phyloP scores from a whole-genome alignment of 2,329 filamentous ascomycete genomes.

The Arthrinium phaeospermum region DNA sequence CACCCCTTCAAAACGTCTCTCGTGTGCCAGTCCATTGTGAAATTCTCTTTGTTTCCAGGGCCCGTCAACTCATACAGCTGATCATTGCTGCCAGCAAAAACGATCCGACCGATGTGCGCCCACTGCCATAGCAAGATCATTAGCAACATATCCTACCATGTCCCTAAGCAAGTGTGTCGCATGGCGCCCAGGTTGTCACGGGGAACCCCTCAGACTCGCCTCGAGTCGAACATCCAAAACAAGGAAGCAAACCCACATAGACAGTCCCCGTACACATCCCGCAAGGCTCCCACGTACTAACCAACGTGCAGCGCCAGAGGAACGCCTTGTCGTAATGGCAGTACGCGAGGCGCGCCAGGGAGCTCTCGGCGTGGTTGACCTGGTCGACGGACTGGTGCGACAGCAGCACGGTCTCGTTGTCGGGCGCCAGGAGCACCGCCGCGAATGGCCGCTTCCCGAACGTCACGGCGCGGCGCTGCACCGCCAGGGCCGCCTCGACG shows the following conservation, averaged over 20 bases:
- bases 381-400: slow-evolving; percentile 57
- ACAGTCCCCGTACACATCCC: slow-evolving; percentile 52
- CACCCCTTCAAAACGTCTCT: slow-evolving; percentile 51
- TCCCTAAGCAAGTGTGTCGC: neutral
- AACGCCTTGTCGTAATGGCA: slow-evolving; percentile 54
- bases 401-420: slow-evolving; percentile 54
- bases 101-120: slow-evolving; percentile 58
- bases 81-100: slow-evolving; percentile 57
- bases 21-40: slow-evolving; percentile 56
- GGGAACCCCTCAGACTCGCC: too few relatives aligned
- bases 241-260: slow-evolving; percentile 28
- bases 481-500: slow-evolving; percentile 44
- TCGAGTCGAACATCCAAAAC: neutral
- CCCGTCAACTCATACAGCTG: slow-evolving; percentile 52
- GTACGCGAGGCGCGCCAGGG: slow-evolving; percentile 54
- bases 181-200: neutral
- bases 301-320: slow-evolving; percentile 54
- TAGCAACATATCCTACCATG: neutral
- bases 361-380: slow-evolving; percentile 58
- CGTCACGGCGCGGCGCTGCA: slow-evolving; percentile 50
- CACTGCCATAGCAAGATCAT: slow-evolving; percentile 36
- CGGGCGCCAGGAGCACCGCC: slow-evolving; percentile 53
- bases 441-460: slow-evolving; percentile 56
- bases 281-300: slow-evolving; percentile 61
- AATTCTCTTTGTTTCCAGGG: slow-evolving; percentile 54